Percentiles rank a stretch among this genome's conserved stretches.
Evolutionary conservation across 1,139 yeast genomes (phyloP).

Genomic region (Pichia inconspicua): DNA sequence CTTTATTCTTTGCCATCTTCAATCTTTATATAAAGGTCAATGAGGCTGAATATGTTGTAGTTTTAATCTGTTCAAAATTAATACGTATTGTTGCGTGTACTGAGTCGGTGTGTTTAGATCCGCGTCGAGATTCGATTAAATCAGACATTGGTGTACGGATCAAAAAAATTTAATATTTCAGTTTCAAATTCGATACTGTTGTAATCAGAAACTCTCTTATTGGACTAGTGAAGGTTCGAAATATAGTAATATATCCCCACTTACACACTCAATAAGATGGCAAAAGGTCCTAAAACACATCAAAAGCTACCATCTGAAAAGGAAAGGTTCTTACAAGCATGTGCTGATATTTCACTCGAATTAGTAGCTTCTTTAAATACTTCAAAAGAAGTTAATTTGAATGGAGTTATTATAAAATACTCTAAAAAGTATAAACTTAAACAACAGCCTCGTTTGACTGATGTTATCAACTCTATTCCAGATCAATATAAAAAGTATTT

Average conservation of each 20-base stretch:
- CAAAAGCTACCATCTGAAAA: conserved; percentile 74
- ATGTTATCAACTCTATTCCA: conserved; percentile 90
- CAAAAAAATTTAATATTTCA: neutral
- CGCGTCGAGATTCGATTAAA: neutral
- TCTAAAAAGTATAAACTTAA: conserved; percentile 88
- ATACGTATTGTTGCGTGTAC: too few species aligned
- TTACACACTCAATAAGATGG: conserved; percentile 12
- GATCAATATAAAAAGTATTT: conserved; percentile 90
- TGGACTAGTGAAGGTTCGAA: neutral
- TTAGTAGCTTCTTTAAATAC: conserved; percentile 59
- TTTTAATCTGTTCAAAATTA: too few species aligned
- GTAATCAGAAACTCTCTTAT: neutral
- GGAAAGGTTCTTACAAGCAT: conserved; percentile 86
- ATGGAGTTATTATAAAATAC: conserved; percentile 77
- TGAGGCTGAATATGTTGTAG: too few species aligned
- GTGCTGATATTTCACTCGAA: conserved; percentile 88
- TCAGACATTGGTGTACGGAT: neutral
- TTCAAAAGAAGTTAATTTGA: conserved; percentile 77
- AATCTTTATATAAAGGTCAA: neutral
- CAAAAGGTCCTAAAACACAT: conserved; percentile 31
- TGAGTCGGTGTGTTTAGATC: neutral
- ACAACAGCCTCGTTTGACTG: conserved; percentile 91
- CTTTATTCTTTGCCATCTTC: neutral
- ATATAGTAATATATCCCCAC: too few species aligned
- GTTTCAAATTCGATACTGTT: neutral